Evolutionary conservation across 176 grass and related monocot genomes (phyloP), one percentile per base, ranked within the genome.

Genomic region (Zoysia pacifica): DNA sequence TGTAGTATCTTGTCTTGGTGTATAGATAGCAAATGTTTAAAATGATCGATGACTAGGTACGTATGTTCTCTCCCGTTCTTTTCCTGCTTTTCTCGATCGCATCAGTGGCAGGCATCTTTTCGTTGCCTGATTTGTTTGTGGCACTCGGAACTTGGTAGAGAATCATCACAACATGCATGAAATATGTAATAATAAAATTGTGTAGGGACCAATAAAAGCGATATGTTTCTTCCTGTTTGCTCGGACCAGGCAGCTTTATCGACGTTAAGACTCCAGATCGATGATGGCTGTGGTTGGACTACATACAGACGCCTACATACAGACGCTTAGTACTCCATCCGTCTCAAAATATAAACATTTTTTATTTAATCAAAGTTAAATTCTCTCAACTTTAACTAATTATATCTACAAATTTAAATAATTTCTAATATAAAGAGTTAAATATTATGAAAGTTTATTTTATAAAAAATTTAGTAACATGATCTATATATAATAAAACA

Each of bases 61-160:
- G 51, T 65, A 50, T 63, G 62, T 8, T 42, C 1, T 70, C 55
- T 77, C 76, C 36, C 7, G 15, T 49, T 71, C n/a, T 63, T 70
- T 54, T 41, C 38, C 41, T 64, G 14, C 51, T 83, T 80, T 70
- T 67, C 28, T 28, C 28, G 28, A 28, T 28, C 49, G 59, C 78
- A 16, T 81, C 65, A 81, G 87, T 81, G 87, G 82, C 87, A 81
- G 77, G 87, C 82, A 89, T 76, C 66, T 85, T 89, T 85, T 81
- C 87, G 65, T 80, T 72, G 51, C 59, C 58, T 77, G 51, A 76
- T 89, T 85, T 65, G 72, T 81, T 71, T 85, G 87, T 11, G 48
- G 66, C 63, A 76, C 82, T 81, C 20, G 73, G 58, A 81, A 77
- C 87, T 49, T n/a, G 40, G 64, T 18, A 65, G 48, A 44, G 55